These are phyloP conservation scores for Candida schatavii DNA, from an alignment of 805 yeast species.

Conservation along the genomic window DNA sequence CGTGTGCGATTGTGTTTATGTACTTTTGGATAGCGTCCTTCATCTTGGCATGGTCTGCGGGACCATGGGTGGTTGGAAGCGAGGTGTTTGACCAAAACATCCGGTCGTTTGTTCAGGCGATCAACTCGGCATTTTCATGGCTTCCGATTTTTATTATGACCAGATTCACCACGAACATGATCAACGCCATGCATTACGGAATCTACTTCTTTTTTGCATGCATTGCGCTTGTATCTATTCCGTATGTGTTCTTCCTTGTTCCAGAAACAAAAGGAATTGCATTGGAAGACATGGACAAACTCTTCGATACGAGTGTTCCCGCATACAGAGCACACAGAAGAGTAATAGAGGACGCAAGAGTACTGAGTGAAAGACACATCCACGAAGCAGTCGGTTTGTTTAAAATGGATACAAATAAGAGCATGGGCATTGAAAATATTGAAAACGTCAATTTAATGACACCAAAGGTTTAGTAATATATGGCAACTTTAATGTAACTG, in stretches of 20 bases:
- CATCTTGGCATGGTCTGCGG: constrained; percentile 40
- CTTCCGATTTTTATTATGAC: constrained; percentile 38
- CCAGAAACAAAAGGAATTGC: constrained; percentile 40
- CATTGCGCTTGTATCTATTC: constrained; percentile 30
- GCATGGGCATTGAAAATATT: constrained; percentile 16
- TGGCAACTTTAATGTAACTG: no score
- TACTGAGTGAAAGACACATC: constrained; percentile 11
- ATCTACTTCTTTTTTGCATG: constrained; percentile 37
- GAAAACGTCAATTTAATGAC: constrained; percentile 12
- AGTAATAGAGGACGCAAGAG: constrained; percentile 14
- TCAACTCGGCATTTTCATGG: constrained; percentile 40
- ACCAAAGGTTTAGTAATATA: background rate
- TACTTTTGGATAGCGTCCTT: constrained; percentile 42
- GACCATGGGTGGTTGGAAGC: constrained; percentile 39
- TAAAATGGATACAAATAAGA: constrained; percentile 20
- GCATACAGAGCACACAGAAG: constrained; percentile 22
- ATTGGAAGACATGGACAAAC: constrained; percentile 25
- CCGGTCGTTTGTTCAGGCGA: constrained; percentile 38
- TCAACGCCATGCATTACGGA: constrained; percentile 32
- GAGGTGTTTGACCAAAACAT: constrained; percentile 41
- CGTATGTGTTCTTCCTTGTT: constrained; percentile 35
- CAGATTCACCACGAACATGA: constrained; percentile 32
- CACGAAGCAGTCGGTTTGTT: constrained; percentile 14
- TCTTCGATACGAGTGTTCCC: constrained; percentile 18
- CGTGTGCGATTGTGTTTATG: constrained; percentile 39